Evolutionary conservation across 371 early-diverging fungal genomes (phyloP).

Genomic region (Lichtheimia ornata): DNA sequence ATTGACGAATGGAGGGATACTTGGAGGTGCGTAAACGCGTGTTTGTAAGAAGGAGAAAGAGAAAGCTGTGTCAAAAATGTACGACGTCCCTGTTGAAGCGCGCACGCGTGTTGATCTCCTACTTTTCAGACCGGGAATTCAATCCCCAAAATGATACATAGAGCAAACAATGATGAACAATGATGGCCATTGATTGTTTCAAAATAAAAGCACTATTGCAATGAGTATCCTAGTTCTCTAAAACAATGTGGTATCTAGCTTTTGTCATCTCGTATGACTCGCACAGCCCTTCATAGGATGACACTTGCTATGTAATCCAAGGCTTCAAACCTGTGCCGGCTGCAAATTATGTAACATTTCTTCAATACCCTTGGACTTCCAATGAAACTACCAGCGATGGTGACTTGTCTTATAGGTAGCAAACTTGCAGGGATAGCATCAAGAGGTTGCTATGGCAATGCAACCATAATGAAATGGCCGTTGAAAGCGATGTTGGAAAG

Average conservation of each 20-base stretch:
- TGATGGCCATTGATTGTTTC: no score
- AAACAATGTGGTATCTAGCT: constrained; percentile 68
- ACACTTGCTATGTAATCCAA: constrained; percentile 64
- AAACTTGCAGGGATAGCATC: constrained; percentile 29
- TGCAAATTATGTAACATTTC: constrained; percentile 73
- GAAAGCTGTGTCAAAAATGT: no score
- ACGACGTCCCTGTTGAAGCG: no score
- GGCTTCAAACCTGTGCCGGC: constrained; percentile 63
- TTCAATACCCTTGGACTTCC: constrained; percentile 57
- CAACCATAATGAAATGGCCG: constrained; percentile 61
- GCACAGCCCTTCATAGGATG: constrained; percentile 62
- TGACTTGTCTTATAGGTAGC: constrained; percentile 40
- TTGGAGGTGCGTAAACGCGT: no score
- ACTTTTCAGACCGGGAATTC: no score
- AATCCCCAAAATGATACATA: no score
- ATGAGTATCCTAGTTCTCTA: constrained; percentile 32
- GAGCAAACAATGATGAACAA: no score
- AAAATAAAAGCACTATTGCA: neutral
- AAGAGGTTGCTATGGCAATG: constrained; percentile 55
- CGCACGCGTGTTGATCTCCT: no score
- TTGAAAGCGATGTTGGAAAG: constrained; percentile 39
- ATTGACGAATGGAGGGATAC: no score
- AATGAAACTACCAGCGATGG: constrained; percentile 68
- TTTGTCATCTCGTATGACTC: constrained; percentile 61
- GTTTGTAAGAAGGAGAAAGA: no score